phyloP scores from a whole-genome alignment of 192 early-diverging fungal genomes.

The Chytriomyces confervae region DNA sequence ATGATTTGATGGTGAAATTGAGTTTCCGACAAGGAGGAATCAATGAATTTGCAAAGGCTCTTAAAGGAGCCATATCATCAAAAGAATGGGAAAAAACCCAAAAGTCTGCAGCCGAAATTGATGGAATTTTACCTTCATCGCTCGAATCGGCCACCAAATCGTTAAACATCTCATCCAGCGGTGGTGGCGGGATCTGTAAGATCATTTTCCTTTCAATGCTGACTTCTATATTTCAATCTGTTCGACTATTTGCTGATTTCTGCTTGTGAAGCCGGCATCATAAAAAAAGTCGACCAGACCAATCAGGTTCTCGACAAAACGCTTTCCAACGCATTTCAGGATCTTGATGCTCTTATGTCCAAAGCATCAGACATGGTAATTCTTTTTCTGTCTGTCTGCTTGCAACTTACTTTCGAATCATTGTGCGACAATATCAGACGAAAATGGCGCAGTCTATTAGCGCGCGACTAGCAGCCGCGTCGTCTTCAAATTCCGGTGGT shows the following conservation, averaged over 20 bases:
- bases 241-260: no score
- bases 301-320: constrained; percentile 72
- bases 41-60: constrained; percentile 60
- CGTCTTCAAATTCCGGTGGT: constrained; percentile 28
- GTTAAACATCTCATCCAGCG: neutral
- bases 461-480: constrained; percentile 52
- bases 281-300: constrained; percentile 65
- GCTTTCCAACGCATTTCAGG: constrained; percentile 82
- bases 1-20: constrained; percentile 59
- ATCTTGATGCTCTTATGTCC: constrained; percentile 84
- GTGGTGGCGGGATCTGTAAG: neutral
- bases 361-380: constrained; percentile 89
- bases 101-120: no score
- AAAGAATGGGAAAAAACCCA: constrained; percentile 65
- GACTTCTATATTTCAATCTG: no score
- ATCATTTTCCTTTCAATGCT: no score
- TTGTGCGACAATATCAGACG: constrained; percentile 47
- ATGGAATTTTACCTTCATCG: no score
- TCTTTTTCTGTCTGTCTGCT: neutral
- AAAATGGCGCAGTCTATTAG: constrained; percentile 74
- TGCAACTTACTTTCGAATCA: constrained; percentile 13
- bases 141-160: neutral
- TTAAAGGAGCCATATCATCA: constrained; percentile 66
- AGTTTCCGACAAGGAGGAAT: constrained; percentile 81
- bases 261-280: constrained; percentile 62